These are phyloP conservation scores for peach (Prunus persica) DNA, from an alignment of 306 rosid genomes.

Conservation along the genomic window Prunus_persica_NCBIv2 NC_034009.1:40261001-40261500, in stretches of 20 bases:
- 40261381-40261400: constrained; percentile 33
- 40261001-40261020: neutral
- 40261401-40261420: constrained; percentile 22
- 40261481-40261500: constrained; percentile 29
- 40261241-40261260: neutral
- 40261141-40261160: neutral
- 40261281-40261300: constrained; percentile 66
- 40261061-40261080: neutral
- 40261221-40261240: neutral
- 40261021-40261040: neutral
- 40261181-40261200: neutral
- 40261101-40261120: neutral
- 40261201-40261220: neutral
- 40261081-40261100: neutral
- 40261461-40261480: constrained; percentile 25
- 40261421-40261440: constrained; percentile 8
- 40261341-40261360: constrained; percentile 90
- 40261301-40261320: constrained; percentile 71
- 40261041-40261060: neutral
- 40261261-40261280: constrained; percentile 23
- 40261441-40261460: constrained; percentile 33
- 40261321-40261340: constrained; percentile 64
- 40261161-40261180: neutral
- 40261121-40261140: neutral
- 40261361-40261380: constrained; percentile 67